phyloP scores from a whole-genome alignment of 371 early-diverging fungal species.

The Actinomucor elegans region DNA sequence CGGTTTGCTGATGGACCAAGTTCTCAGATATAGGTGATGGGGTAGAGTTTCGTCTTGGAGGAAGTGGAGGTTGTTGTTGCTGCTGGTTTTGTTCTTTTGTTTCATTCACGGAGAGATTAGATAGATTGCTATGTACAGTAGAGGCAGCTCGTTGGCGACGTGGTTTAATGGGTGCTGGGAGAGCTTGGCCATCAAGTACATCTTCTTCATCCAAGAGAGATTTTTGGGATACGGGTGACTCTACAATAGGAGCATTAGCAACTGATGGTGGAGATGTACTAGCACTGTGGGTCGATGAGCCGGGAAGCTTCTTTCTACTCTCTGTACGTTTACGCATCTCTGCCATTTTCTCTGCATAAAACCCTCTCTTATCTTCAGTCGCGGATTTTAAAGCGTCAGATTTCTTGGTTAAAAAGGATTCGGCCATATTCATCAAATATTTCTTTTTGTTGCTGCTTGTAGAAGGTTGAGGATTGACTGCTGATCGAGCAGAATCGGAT shows the following conservation, averaged over 20 bases:
- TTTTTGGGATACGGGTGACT: background rate
- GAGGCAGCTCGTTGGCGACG: conserved; percentile 5
- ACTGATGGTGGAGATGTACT: background rate
- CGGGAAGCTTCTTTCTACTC: background rate
- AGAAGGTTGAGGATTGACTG: background rate
- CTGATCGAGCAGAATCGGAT: background rate
- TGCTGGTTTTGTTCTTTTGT: background rate
- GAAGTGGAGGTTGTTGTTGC: background rate
- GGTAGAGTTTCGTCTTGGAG: conserved; percentile 12
- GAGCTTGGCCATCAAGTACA: background rate
- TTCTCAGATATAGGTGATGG: background rate
- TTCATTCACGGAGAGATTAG: background rate
- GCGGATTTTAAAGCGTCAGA: background rate
- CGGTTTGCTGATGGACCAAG: background rate
- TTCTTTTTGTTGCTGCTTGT: conserved; percentile 4
- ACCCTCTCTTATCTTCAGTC: conserved; percentile 8
- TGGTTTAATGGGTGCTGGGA: background rate
- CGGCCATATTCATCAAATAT: conserved; percentile 4
- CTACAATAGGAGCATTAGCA: background rate
- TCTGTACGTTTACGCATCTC: conserved; percentile 16
- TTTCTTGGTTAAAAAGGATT: conserved; percentile 7
- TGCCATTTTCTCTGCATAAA: conserved; percentile 17
- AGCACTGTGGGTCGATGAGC: background rate
- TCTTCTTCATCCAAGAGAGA: background rate
- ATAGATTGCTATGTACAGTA: background rate